Conservation (phyloP, 2,329 filamentous ascomycete species). For the Trichophyton equinum region DNA sequence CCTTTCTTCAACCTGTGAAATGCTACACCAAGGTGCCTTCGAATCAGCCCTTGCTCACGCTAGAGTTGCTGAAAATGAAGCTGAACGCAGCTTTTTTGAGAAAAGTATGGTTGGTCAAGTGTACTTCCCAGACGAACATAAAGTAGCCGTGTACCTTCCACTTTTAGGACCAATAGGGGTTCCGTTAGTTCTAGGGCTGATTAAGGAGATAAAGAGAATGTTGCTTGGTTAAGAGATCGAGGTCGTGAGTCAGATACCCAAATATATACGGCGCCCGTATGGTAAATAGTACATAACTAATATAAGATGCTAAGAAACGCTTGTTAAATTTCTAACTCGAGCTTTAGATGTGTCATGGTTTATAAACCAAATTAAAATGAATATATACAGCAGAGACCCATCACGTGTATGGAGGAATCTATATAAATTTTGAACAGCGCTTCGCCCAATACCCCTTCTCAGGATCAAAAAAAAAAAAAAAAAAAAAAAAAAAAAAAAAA, state of each 20-base stretch:
- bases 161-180: conserved; percentile 83
- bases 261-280: too few relatives aligned
- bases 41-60: conserved; percentile 64
- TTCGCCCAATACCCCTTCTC: too few relatives aligned
- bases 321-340: background rate
- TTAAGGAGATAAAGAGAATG: conserved; percentile 63
- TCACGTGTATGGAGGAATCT: background rate
- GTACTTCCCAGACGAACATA: conserved; percentile 98
- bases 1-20: conserved; percentile 62
- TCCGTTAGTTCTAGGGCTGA: conserved; percentile 66
- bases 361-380: background rate
- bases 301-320: background rate
- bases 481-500: too few relatives aligned
- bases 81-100: conserved; percentile 92
- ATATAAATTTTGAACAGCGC: too few relatives aligned
- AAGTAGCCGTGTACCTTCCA: conserved; percentile 89
- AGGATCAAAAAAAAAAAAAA: too few relatives aligned
- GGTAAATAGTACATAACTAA: background rate
- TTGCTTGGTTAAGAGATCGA: conserved; percentile 22
- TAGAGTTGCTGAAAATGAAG: conserved; percentile 71
- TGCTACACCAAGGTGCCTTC: conserved; percentile 49
- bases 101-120: conserved; percentile 98
- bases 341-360: too few relatives aligned
- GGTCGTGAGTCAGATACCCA: conserved; percentile 4
- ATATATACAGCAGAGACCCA: background rate